A percentile compares a stretch with the other conserved stretches of the same genome.
These are phyloP conservation scores for Boletus rubroflammeus DNA, from an alignment of 768 basidiomycete species.

Conservation along the genomic window DNA sequence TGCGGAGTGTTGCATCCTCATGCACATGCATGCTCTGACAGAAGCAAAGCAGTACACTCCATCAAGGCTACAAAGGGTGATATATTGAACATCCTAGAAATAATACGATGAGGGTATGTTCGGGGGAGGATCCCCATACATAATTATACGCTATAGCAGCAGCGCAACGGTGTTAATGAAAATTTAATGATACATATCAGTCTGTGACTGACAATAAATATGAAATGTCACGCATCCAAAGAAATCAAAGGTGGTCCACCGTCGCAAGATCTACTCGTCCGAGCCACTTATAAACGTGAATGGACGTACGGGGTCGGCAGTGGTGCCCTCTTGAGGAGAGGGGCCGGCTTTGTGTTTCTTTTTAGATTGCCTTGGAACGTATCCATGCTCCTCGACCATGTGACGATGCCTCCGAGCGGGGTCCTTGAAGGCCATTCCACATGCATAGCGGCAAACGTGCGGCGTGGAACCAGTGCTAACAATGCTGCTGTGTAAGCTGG, in stretches of 20 bases:
- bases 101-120: slow-evolving; percentile 15
- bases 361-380: slow-evolving; percentile 43
- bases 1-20: not conserved
- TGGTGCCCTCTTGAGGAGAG: slow-evolving; percentile 23
- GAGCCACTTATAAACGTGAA: slow-evolving; percentile 31
- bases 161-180: slow-evolving; percentile 4
- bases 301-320: slow-evolving; percentile 30
- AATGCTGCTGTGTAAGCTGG: slow-evolving; percentile 11
- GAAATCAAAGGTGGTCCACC: slow-evolving; percentile 1
- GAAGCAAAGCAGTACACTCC: not conserved
- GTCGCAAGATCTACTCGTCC: slow-evolving; percentile 19
- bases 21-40: not conserved
- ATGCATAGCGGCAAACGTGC: slow-evolving; percentile 49
- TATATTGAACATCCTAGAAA: slow-evolving; percentile 9
- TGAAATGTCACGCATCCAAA: slow-evolving; percentile 15
- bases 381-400: slow-evolving; percentile 49
- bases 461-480: slow-evolving; percentile 56
- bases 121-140: slow-evolving; percentile 8
- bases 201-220: slow-evolving; percentile 21
- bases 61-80: slow-evolving; percentile 20
- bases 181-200: slow-evolving; percentile 26
- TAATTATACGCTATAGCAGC: slow-evolving; percentile 13
- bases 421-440: slow-evolving; percentile 56
- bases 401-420: slow-evolving; percentile 63
- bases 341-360: slow-evolving; percentile 42